Conservation (phyloP, 1,284 basidiomycete species). For the Sporisorium reilianum region DNA sequence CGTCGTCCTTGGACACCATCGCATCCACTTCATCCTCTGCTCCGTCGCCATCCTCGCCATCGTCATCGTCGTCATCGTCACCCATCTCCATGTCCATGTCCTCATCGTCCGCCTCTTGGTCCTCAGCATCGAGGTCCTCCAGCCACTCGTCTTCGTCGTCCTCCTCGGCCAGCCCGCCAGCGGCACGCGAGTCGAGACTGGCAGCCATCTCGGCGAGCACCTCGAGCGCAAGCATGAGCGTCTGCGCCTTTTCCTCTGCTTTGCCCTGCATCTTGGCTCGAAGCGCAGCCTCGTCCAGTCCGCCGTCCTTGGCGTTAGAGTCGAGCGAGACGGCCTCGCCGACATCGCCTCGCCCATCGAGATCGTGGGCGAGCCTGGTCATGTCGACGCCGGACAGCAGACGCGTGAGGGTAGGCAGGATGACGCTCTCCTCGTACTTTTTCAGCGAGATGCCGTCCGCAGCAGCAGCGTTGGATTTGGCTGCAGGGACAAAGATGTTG, state of each 20-base stretch:
- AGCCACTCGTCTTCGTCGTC: slow-evolving; percentile 39
- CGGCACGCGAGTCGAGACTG: slow-evolving; percentile 24
- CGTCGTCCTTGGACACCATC: slow-evolving; percentile 11
- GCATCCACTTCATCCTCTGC: slow-evolving; percentile 6
- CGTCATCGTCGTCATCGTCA: slow-evolving; percentile 1
- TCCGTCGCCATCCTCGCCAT: slow-evolving; percentile 13
- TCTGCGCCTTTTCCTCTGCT: slow-evolving; percentile 56
- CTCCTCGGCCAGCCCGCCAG: neutral
- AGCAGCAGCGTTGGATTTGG: too few species aligned
- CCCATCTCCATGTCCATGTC: slow-evolving; percentile 27
- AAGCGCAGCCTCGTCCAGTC: slow-evolving; percentile 22
- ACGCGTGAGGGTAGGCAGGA: slow-evolving; percentile 33
- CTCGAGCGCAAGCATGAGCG: slow-evolving; percentile 58
- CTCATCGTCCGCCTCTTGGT: slow-evolving; percentile 16
- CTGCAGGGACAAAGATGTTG: slow-evolving; percentile 32
- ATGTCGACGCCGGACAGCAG: slow-evolving; percentile 33
- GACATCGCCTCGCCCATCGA: slow-evolving; percentile 33
- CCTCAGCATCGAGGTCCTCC: slow-evolving; percentile 37
- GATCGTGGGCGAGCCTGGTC: slow-evolving; percentile 35
- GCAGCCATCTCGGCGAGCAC: slow-evolving; percentile 60
- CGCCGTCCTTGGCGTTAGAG: slow-evolving; percentile 10
- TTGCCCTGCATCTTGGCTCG: slow-evolving; percentile 39
- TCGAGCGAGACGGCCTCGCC: slow-evolving; percentile 20
- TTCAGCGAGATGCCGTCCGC: slow-evolving; percentile 14
- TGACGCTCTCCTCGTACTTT: slow-evolving; percentile 30